A percentile compares a stretch with the other conserved stretches of the same genome.
Conservation (phyloP, 2,329 filamentous ascomycete genomes). For the Dactylellina sp. region DNA sequence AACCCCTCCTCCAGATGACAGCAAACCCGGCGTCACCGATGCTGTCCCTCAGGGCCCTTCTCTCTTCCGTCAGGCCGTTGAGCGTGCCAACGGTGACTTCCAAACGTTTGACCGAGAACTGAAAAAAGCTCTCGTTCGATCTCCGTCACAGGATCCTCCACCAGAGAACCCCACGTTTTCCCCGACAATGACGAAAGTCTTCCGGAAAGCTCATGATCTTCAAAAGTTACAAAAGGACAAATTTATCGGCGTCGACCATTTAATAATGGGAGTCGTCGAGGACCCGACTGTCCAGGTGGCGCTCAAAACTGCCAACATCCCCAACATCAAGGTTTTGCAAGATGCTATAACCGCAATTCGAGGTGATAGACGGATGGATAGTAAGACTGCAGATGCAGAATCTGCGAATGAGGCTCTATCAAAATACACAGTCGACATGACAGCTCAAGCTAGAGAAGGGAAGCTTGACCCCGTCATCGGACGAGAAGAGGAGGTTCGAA, state of each 20-base stretch:
- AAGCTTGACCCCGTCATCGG: constrained; percentile 98
- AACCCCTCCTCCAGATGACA: constrained; percentile 72
- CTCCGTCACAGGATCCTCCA: constrained; percentile 93
- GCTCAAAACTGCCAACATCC: constrained; percentile 87
- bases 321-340: constrained; percentile 89
- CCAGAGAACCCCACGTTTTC: constrained; percentile 88
- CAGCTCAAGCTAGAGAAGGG: constrained; percentile 91
- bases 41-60: constrained; percentile 67
- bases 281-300: constrained; percentile 78
- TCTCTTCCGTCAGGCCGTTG: constrained; percentile 94
- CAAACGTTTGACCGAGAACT: constrained; percentile 88
- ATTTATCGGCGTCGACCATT: constrained; percentile 92
- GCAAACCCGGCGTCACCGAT: constrained; percentile 49
- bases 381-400: constrained; percentile 93
- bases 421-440: constrained; percentile 99
- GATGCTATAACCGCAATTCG: constrained; percentile 91
- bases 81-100: constrained; percentile 90
- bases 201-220: constrained; percentile 85
- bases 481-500: constrained; percentile 91
- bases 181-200: constrained; percentile 81
- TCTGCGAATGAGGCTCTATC: constrained; percentile 88
- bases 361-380: constrained; percentile 92
- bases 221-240: constrained; percentile 98
- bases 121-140: constrained; percentile 89
- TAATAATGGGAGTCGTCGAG: constrained; percentile 86